These are phyloP conservation scores for Metschnikowia proteae DNA, from an alignment of 805 yeast genomes.

Conservation along the genomic window DNA sequence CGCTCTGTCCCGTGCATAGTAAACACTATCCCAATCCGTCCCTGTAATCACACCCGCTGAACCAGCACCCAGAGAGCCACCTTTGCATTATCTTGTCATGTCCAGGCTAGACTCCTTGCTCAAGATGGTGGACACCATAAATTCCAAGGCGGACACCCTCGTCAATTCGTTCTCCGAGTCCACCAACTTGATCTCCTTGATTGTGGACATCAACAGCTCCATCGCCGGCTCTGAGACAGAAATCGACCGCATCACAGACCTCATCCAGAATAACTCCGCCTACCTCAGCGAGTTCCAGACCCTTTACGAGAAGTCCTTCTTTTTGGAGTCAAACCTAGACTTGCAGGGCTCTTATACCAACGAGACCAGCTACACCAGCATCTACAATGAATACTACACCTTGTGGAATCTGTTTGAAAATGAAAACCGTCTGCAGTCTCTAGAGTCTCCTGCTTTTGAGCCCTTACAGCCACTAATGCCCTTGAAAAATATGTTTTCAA, in stretches of 20 bases:
- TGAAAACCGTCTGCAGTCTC: constrained; percentile 6
- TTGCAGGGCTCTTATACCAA: constrained; percentile 32
- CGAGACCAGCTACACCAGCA: constrained; percentile 27
- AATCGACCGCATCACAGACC: constrained; percentile 26
- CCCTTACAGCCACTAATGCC: not conserved
- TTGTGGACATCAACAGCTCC: constrained; percentile 19
- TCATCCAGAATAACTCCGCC: constrained; percentile 22
- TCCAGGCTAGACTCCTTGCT: constrained; percentile 29
- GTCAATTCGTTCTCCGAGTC: constrained; percentile 23
- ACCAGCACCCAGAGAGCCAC: too few relatives aligned
- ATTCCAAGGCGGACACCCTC: constrained; percentile 25
- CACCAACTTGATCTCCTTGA: constrained; percentile 20
- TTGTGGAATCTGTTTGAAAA: constrained; percentile 19
- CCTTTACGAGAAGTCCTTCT: constrained; percentile 29
- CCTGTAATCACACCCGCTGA: not conserved
- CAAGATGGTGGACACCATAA: constrained; percentile 30
- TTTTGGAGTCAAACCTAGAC: constrained; percentile 32
- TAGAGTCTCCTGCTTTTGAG: not conserved
- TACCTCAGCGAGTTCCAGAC: constrained; percentile 26
- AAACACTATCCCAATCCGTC: not conserved
- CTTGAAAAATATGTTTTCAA: constrained; percentile 22
- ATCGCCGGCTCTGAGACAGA: constrained; percentile 26
- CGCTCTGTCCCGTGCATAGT: not conserved
- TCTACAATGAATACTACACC: constrained; percentile 27
- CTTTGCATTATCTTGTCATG: constrained; percentile 4